phyloP scores from a whole-genome alignment of 73 alveolate genomes.

The Uronychia binucleata region DNA sequence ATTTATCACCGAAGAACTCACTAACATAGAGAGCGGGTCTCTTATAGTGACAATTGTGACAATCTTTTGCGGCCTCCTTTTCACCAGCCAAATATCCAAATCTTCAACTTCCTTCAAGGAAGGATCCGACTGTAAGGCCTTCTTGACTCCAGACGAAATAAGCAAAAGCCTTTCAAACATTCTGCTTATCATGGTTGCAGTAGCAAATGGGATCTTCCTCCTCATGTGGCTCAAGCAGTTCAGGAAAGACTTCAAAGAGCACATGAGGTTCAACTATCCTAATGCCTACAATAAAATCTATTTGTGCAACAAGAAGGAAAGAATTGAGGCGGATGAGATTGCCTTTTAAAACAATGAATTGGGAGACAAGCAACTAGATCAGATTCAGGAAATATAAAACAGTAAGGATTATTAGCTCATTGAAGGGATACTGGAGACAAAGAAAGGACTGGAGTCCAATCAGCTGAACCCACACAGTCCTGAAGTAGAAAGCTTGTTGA shows the following conservation, averaged over 20 bases:
- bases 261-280: background rate
- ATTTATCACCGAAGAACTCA: conserved; percentile 17
- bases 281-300: background rate
- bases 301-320: background rate
- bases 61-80: conserved; percentile 63
- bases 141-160: background rate
- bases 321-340: background rate
- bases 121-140: background rate
- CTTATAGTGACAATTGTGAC: conserved; percentile 34
- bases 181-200: background rate
- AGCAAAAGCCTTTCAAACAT: too few relatives aligned
- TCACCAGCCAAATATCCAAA: conserved; percentile 17
- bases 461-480: too few relatives aligned
- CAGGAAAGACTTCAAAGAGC: background rate
- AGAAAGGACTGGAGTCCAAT: too few relatives aligned
- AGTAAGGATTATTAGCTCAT: too few relatives aligned
- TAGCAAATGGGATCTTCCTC: background rate
- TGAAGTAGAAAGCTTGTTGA: too few relatives aligned
- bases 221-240: background rate
- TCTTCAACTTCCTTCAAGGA: background rate
- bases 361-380: background rate
- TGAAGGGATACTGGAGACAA: too few relatives aligned
- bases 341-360: background rate
- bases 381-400: background rate
- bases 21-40: conserved; percentile 40